Conservation (phyloP, 2,329 filamentous ascomycete species). For the Fusarium multiceps region DNA sequence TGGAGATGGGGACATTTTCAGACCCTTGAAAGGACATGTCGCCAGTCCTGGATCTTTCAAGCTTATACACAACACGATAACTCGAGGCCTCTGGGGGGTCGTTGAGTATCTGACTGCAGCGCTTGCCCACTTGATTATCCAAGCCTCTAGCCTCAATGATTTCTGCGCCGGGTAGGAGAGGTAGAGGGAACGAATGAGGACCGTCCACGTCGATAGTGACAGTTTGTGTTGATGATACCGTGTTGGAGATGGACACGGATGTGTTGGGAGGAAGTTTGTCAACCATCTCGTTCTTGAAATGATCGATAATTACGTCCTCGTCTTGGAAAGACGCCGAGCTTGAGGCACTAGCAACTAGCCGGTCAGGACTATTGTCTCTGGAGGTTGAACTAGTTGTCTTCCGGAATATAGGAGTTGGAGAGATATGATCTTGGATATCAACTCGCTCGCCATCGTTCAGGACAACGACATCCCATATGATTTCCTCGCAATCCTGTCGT, state of each 20-base stretch:
- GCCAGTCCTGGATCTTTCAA: slow-evolving; percentile 63
- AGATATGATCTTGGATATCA: slow-evolving; percentile 56
- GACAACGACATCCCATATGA: slow-evolving; percentile 75
- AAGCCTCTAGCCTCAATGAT: slow-evolving; percentile 64
- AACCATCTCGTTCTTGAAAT: slow-evolving; percentile 65
- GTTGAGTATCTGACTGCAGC: slow-evolving; percentile 30
- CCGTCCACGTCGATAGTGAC: slow-evolving; percentile 73
- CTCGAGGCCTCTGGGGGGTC: slow-evolving; percentile 47
- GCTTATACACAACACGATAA: slow-evolving; percentile 70
- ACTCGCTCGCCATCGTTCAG: slow-evolving; percentile 68
- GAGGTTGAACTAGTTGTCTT: slow-evolving; percentile 1
- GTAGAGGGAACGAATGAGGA: slow-evolving; percentile 60
- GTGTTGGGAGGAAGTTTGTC: slow-evolving; percentile 66
- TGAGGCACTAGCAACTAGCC: neutral
- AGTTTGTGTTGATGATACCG: slow-evolving; percentile 69
- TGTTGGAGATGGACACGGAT: slow-evolving; percentile 69
- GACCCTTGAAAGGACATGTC: slow-evolving; percentile 55
- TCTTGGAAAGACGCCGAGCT: slow-evolving; percentile 38
- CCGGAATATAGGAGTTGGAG: slow-evolving; percentile 6
- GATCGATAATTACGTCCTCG: slow-evolving; percentile 56
- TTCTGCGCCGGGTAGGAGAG: slow-evolving; percentile 68
- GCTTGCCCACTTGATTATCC: slow-evolving; percentile 16
- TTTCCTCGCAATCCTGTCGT: slow-evolving; percentile 62
- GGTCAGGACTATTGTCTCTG: slow-evolving; percentile 2
- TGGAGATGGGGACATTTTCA: slow-evolving; percentile 43